A percentile compares a stretch with the other conserved stretches of the same genome.
Conservation (phyloP, 2,329 filamentous ascomycete genomes). For the Diaporthe amygdali region DNA sequence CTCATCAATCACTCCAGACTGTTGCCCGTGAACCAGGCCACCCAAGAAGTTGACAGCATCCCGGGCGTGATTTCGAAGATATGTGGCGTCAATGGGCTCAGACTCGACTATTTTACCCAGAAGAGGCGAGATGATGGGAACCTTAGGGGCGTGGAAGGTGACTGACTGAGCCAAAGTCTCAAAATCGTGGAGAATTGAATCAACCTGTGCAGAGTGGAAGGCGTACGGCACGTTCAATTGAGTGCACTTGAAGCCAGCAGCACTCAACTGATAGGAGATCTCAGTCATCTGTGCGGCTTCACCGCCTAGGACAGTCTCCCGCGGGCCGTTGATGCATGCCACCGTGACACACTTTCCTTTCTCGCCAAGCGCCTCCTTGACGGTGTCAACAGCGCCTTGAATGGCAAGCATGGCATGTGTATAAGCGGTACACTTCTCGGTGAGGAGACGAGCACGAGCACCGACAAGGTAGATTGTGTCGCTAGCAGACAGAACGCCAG, state of each 20-base stretch:
- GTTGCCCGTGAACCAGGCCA: constrained; percentile 63
- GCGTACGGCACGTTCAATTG: constrained; percentile 57
- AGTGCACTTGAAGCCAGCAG: constrained; percentile 46
- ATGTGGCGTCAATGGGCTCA: constrained; percentile 62
- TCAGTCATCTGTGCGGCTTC: constrained; percentile 45
- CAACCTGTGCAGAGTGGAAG: constrained; percentile 59
- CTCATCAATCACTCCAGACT: constrained; percentile 64
- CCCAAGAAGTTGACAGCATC: constrained; percentile 73
- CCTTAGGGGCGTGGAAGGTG: constrained; percentile 47
- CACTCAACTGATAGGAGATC: constrained; percentile 44
- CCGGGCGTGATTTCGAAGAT: constrained; percentile 69
- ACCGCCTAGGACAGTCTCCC: constrained; percentile 74
- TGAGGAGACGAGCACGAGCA: constrained; percentile 67
- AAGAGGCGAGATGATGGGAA: constrained; percentile 73
- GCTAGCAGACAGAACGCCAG: constrained; percentile 72
- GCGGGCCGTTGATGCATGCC: constrained; percentile 78
- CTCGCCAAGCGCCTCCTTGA: constrained; percentile 56
- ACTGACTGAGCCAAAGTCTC: constrained; percentile 48
- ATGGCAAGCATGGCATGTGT: constrained; percentile 66
- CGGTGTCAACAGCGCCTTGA: constrained; percentile 54
- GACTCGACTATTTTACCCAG: constrained; percentile 64
- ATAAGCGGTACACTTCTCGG: constrained; percentile 67
- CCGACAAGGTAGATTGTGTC: constrained; percentile 78
- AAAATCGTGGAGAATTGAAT: constrained; percentile 63
- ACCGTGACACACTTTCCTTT: constrained; percentile 47